These are phyloP conservation scores for Backusella psychrophila DNA, from an alignment of 192 early-diverging fungal genomes.

Conservation along the genomic window DNA sequence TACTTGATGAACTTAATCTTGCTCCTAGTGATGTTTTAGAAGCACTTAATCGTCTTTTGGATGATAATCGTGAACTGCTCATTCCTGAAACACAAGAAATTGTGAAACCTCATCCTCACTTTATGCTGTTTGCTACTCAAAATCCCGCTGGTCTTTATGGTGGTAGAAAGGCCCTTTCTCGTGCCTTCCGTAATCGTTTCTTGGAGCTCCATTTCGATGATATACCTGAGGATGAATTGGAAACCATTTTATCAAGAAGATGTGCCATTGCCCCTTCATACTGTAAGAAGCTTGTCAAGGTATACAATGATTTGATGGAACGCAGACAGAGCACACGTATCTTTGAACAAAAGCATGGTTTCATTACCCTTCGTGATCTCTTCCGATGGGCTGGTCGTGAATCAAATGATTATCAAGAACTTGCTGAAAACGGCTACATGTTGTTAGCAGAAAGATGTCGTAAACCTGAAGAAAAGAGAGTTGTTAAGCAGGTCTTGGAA, in stretches of 20 bases:
- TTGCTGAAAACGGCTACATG: slow-evolving; percentile 97
- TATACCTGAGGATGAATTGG: slow-evolving; percentile 90
- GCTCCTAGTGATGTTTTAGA: slow-evolving; percentile 98
- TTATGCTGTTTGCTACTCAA: slow-evolving; percentile 99
- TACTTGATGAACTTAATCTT: slow-evolving; percentile 97
- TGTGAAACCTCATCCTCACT: slow-evolving; percentile 90
- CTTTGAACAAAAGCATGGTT: slow-evolving; percentile 93
- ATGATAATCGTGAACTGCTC: slow-evolving; percentile 96
- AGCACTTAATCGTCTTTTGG: slow-evolving; percentile 93
- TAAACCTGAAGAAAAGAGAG: slow-evolving; percentile 71
- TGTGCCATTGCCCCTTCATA: slow-evolving; percentile 89
- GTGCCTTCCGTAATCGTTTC: slow-evolving; percentile 98
- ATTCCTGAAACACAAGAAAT: slow-evolving; percentile 96
- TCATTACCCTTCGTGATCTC: slow-evolving; percentile 94
- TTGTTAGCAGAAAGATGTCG: slow-evolving; percentile 89
- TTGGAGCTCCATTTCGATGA: slow-evolving; percentile 96
- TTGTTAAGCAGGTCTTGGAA: slow-evolving; percentile 85
- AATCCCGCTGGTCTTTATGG: slow-evolving; percentile 98
- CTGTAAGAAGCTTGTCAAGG: slow-evolving; percentile 79
- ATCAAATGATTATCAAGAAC: slow-evolving; percentile 69
- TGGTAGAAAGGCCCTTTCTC: slow-evolving; percentile 91
- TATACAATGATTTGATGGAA: slow-evolving; percentile 79
- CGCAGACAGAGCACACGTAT: slow-evolving; percentile 78
- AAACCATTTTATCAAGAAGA: slow-evolving; percentile 81
- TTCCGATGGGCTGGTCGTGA: slow-evolving; percentile 96